Conservation (phyloP, 164 flowering plant species). For the Nymphaea colorata region DNA sequence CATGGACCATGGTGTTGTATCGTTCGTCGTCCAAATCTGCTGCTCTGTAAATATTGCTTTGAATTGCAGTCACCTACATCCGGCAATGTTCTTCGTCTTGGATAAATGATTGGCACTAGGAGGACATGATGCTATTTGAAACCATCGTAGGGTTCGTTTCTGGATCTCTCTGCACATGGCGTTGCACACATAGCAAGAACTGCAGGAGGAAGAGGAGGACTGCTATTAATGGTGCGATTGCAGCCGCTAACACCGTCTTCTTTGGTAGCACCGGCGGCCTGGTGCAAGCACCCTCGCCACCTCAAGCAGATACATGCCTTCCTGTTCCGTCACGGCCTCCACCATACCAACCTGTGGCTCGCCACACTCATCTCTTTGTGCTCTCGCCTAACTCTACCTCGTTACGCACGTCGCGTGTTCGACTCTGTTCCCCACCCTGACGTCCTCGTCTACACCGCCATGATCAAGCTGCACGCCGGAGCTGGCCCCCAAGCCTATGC, state of each 20-base stretch:
- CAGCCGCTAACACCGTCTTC: neutral
- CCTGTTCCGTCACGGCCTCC: slow-evolving; percentile 29
- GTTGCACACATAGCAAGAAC: too few species aligned
- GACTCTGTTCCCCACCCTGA: slow-evolving; percentile 16
- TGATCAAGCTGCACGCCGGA: slow-evolving; percentile 25
- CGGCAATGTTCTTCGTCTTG: too few species aligned
- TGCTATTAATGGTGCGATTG: neutral
- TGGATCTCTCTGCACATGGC: too few species aligned
- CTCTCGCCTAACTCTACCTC: slow-evolving; percentile 31
- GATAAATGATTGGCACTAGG: too few species aligned
- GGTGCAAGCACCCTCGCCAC: slow-evolving; percentile 11
- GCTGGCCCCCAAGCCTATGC: slow-evolving; percentile 10
- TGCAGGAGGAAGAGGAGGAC: neutral
- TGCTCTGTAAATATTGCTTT: too few species aligned
- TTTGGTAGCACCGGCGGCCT: neutral
- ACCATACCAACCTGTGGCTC: slow-evolving; percentile 27
- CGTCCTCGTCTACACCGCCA: slow-evolving; percentile 18
- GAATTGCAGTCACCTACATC: too few species aligned
- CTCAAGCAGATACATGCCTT: slow-evolving; percentile 47
- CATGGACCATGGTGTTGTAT: too few species aligned
- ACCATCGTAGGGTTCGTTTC: too few species aligned
- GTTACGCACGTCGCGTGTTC: slow-evolving; percentile 26
- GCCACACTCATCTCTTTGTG: slow-evolving; percentile 35
- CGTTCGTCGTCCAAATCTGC: too few species aligned
- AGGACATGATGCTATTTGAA: too few species aligned